phyloP scores from a whole-genome alignment of 169 alveolate genomes.

The Plasmodium ovale region DNA sequence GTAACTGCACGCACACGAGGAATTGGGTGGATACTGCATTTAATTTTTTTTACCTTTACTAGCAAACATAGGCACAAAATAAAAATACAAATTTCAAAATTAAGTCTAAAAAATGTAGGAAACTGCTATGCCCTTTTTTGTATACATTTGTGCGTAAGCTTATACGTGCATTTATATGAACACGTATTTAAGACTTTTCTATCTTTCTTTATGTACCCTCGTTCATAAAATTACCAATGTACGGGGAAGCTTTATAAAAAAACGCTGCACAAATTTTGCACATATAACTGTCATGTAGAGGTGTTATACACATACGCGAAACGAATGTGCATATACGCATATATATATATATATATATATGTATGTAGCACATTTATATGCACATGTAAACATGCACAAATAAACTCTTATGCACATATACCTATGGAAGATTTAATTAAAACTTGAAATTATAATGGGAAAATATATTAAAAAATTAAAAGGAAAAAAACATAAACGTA shows the following conservation, averaged over 20 bases:
- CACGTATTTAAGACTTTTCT: no score
- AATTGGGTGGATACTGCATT: neutral
- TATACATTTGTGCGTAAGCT: neutral
- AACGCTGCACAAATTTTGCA: no score
- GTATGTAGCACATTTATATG: constrained; percentile 4
- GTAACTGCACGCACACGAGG: no score
- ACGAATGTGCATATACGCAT: neutral
- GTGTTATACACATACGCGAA: neutral
- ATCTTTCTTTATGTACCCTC: no score
- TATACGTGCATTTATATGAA: constrained; percentile 10
- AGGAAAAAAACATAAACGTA: constrained; percentile 10
- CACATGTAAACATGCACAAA: neutral
- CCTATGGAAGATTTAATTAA: constrained; percentile 48
- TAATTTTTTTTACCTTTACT: constrained; percentile 7
- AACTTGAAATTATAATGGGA: constrained; percentile 20
- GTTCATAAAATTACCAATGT: no score
- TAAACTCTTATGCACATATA: neutral
- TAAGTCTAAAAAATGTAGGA: constrained; percentile 17
- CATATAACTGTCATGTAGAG: neutral
- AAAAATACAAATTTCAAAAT: constrained; percentile 47
- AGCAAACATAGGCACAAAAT: constrained; percentile 1
- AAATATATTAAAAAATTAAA: constrained; percentile 21
- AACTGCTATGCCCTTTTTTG: neutral
- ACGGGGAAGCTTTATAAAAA: no score
- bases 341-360: constrained; percentile 9